Evolutionary conservation across 257 asterid genomes (phyloP).

Genomic region (Nicotiana undulata): DNA sequence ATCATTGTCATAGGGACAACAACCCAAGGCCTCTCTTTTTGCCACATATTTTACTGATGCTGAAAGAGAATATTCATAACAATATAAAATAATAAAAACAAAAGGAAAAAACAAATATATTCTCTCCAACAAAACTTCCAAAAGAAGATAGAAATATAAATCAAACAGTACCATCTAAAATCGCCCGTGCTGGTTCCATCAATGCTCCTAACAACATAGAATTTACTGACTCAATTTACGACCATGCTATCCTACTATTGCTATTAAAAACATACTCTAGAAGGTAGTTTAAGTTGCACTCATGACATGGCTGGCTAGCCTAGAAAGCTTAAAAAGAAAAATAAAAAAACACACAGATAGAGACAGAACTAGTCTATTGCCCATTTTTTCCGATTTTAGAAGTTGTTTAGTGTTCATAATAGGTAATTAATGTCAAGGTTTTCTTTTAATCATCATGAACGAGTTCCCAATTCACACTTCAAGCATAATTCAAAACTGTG

Average conservation of each 20-base stretch:
- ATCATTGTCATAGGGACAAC: background rate
- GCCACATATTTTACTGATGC: background rate
- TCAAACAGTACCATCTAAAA: background rate
- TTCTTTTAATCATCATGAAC: background rate
- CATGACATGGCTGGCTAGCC: background rate
- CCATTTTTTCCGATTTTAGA: background rate
- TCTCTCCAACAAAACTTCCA: background rate
- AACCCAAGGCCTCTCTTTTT: background rate
- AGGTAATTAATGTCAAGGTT: background rate
- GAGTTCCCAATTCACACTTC: background rate
- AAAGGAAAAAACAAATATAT: background rate
- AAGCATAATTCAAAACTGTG: background rate
- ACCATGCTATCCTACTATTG: background rate
- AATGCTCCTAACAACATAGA: background rate
- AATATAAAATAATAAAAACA: background rate
- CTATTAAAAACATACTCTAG: background rate
- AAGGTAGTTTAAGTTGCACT: background rate
- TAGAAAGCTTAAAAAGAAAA: background rate
- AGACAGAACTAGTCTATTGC: background rate
- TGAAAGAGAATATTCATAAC: background rate
- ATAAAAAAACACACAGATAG: background rate
- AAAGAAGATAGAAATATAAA: background rate
- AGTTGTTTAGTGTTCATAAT: background rate
- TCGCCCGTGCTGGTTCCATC: background rate
- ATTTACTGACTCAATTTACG: background rate